These are phyloP conservation scores for Nakazawaea pomicola DNA, from an alignment of 805 yeast species.

Conservation along the genomic window DNA sequence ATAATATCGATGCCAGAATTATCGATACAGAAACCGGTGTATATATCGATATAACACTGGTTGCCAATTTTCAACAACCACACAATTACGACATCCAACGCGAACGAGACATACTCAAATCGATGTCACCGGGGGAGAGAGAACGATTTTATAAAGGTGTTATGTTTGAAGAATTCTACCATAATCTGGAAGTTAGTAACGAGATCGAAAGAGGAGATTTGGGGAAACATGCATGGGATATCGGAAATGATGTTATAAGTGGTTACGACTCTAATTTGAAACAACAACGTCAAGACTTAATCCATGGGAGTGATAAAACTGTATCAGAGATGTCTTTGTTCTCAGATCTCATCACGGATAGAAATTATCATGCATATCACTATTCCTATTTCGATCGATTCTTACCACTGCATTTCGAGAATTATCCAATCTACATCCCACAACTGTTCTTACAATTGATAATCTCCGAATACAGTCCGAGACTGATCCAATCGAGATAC, in stretches of 20 bases:
- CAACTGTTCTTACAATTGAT: conserved; percentile 28
- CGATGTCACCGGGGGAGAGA: background rate
- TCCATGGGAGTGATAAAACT: no score
- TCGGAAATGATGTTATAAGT: background rate
- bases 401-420: conserved; percentile 53
- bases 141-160: conserved; percentile 10
- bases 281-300: no score
- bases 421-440: conserved; percentile 44
- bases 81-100: background rate
- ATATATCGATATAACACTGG: conserved; percentile 44
- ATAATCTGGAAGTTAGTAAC: background rate
- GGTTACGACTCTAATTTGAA: no score
- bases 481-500: conserved; percentile 16
- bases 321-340: background rate
- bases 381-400: conserved; percentile 49
- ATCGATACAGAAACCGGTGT: conserved; percentile 44
- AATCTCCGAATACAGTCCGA: conserved; percentile 29
- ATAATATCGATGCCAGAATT: conserved; percentile 33
- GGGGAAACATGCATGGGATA: background rate
- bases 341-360: conserved; percentile 34
- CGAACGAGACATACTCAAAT: conserved; percentile 1
- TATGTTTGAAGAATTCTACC: background rate
- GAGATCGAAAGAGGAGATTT: background rate
- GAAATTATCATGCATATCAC: conserved; percentile 51
- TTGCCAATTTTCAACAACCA: conserved; percentile 8